Evolutionary conservation across 768 basidiomycete genomes (phyloP), one percentile per base, ranked within the genome.

Genomic region (Cyathus striatus): DNA sequence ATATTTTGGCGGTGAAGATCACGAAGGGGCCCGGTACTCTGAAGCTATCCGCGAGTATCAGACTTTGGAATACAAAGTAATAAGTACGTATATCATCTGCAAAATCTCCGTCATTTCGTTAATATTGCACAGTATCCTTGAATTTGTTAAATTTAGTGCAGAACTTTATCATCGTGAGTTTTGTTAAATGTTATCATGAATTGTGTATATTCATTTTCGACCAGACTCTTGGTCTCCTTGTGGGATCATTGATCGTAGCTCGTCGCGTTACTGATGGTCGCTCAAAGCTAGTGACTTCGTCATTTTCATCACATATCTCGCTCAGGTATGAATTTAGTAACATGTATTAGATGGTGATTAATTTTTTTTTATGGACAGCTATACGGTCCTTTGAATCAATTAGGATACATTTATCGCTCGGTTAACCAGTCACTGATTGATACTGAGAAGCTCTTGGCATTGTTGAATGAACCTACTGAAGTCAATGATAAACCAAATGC

Each of bases 1-100:
- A 60, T 90, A 90, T 58, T 93, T 92, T 57, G 81, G 80, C n/a
- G 86, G 89, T 13, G 91, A 95, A 60, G 72, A 77, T 18, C 79
- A 90, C 52, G 91, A 94, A 56, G 75, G 73, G 14, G 69, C 71
- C 33, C 73, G 91, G 23, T 92, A 90, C 54, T 59, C 67, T 9
- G 73, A 82, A 12, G 87, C 90, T 2, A 74, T 94, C 47, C 59
- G 69, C 13, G 72, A 83, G 41, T 92, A 90, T 52, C 91, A 94
- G 52, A 61, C 61, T 6, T 61, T 86, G 37, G 88, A 91, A 53
- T 82, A 78, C 58, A 79, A 71, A 55, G 88, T 90, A 43, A 81
- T 85, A 42, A 62, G 87, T 86, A 55, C 42, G 83, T 68, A n/a
- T 1, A 26, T 20, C 12, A 10, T 24, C 18, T 13, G 5, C 12